Conservation (phyloP, 305 asterid species). For the Solanum hybrid region DNA sequence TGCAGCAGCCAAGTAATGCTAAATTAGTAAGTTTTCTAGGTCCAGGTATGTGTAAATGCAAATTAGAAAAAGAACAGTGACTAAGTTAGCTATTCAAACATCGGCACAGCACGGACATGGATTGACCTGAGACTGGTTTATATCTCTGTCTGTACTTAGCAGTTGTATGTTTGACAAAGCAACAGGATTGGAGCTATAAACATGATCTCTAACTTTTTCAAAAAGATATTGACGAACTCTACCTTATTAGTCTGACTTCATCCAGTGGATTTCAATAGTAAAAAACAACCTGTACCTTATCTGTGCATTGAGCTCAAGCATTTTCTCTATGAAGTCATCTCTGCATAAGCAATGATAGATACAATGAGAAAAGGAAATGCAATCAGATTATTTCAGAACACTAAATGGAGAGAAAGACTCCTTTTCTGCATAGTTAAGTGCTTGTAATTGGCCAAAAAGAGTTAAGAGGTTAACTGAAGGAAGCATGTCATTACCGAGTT, state of each 20-base stretch:
- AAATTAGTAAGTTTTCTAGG: not conserved
- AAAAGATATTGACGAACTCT: not conserved
- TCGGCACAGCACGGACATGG: not conserved
- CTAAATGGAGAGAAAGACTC: not conserved
- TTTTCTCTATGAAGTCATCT: slow-evolving; percentile 51
- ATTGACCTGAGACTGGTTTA: not conserved
- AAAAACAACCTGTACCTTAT: slow-evolving; percentile 38
- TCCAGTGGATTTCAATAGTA: not conserved
- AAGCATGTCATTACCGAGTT: slow-evolving; percentile 26
- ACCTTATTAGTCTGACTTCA: not conserved
- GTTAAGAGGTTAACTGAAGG: not conserved
- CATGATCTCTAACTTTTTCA: not conserved
- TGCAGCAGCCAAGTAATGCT: not conserved
- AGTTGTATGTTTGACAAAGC: not conserved
- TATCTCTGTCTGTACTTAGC: not conserved
- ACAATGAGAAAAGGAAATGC: not conserved
- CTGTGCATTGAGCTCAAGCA: slow-evolving; percentile 56
- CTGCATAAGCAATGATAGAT: slow-evolving; percentile 16
- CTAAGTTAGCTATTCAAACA: not conserved
- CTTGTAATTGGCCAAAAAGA: not conserved
- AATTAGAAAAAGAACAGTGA: not conserved
- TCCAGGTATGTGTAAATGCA: not conserved
- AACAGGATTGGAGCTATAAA: not conserved
- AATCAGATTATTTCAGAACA: not conserved
- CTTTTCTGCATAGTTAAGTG: not conserved